These are phyloP conservation scores for Pythium sukuiense DNA, from an alignment of 352 stramenopile genomes.

Conservation along the genomic window DNA sequence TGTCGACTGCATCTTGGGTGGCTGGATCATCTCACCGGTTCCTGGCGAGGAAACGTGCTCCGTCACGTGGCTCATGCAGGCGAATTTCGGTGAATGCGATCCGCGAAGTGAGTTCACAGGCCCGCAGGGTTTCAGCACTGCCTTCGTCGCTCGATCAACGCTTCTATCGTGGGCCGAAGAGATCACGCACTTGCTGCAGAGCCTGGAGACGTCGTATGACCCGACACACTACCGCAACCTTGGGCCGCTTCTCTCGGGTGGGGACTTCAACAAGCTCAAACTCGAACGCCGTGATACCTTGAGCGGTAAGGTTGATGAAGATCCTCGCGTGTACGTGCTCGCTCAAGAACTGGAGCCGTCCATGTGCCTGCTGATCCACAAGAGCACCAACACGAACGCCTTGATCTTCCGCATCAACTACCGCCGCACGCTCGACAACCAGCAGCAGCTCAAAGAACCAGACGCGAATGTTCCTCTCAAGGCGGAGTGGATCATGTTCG, in stretches of 20 bases:
- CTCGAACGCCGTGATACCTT: conserved; percentile 37
- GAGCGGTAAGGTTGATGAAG: conserved; percentile 26
- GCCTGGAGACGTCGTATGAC: conserved; percentile 51
- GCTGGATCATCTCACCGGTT: conserved; percentile 65
- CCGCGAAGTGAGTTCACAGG: conserved; percentile 54
- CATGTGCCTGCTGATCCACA: conserved; percentile 58
- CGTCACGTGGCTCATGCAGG: conserved; percentile 81
- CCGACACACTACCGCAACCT: conserved; percentile 52
- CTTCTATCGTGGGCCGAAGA: conserved; percentile 59
- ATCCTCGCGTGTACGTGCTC: conserved; percentile 49
- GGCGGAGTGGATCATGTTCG: conserved; percentile 72
- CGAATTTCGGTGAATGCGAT: conserved; percentile 69
- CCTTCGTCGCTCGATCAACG: conserved; percentile 37
- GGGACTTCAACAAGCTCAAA: conserved; percentile 45
- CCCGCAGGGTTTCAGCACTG: conserved; percentile 31
- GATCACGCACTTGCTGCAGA: conserved; percentile 40
- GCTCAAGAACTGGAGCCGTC: conserved; percentile 47
- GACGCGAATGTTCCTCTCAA: conserved; percentile 38
- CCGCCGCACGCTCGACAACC: conserved; percentile 23
- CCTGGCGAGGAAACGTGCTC: conserved; percentile 59
- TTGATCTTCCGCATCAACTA: conserved; percentile 52
- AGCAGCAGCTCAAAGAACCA: conserved; percentile 30
- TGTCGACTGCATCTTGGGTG: conserved; percentile 66
- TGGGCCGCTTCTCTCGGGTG: conserved; percentile 43
- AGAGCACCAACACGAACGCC: conserved; percentile 59